phyloP scores from a whole-genome alignment of 257 asterid genomes.

The Capsicum rhomboideum region DNA sequence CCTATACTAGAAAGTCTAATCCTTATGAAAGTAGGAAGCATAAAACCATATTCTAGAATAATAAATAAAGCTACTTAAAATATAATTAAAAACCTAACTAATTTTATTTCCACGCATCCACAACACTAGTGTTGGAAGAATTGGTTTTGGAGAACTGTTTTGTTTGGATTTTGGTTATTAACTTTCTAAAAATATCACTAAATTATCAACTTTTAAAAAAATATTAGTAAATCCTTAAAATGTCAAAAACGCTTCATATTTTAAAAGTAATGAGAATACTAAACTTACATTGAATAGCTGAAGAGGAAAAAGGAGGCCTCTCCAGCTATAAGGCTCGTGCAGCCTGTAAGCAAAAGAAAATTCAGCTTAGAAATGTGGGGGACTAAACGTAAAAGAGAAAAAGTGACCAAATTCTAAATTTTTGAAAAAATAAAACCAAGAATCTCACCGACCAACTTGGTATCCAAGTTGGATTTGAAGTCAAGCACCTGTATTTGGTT shows the following conservation, averaged over 20 bases:
- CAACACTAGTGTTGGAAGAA: neutral
- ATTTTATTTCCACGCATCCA: no score
- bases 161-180: neutral
- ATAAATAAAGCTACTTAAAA: no score
- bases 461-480: neutral
- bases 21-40: no score
- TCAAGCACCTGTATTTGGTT: neutral
- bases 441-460: neutral
- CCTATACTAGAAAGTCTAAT: no score
- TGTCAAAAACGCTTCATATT: neutral
- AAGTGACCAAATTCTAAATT: neutral
- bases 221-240: neutral
- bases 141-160: neutral
- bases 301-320: neutral
- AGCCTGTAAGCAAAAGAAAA: neutral
- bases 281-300: neutral
- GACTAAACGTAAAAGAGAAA: neutral
- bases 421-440: neutral
- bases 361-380: neutral
- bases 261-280: neutral
- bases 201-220: neutral
- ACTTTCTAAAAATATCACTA: neutral
- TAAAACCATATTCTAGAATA: no score
- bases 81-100: no score
- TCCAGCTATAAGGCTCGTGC: neutral